Conservation (phyloP, 768 basidiomycete species). For the Clathrus columnatus region DNA sequence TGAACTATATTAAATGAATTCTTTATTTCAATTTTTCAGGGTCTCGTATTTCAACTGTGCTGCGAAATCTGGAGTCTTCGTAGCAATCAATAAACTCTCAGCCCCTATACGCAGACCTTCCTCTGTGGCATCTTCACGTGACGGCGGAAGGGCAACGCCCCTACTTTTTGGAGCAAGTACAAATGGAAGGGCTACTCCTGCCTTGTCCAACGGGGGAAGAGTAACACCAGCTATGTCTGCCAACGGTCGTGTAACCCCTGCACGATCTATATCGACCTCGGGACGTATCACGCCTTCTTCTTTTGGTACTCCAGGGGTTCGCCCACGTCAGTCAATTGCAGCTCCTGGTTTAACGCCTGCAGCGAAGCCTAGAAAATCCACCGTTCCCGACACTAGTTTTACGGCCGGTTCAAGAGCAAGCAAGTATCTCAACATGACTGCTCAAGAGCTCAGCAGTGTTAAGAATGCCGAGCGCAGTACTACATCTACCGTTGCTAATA, state of each 20-base stretch:
- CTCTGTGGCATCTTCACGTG: slow-evolving; percentile 69
- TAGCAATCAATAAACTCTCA: slow-evolving; percentile 74
- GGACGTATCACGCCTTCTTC: slow-evolving; percentile 18
- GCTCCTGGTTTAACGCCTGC: slow-evolving; percentile 23
- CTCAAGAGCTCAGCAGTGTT: slow-evolving; percentile 61
- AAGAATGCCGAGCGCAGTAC: slow-evolving; percentile 16
- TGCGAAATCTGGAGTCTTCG: slow-evolving; percentile 84
- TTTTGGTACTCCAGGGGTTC: slow-evolving; percentile 33
- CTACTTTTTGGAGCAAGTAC: slow-evolving; percentile 19
- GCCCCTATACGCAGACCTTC: slow-evolving; percentile 55
- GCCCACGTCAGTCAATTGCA: slow-evolving; percentile 31
- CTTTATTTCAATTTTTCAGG: slow-evolving; percentile 6
- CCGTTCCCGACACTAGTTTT: slow-evolving; percentile 34
- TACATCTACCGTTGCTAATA: slow-evolving; percentile 16
- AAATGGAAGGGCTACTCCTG: slow-evolving; percentile 38
- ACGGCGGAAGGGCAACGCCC: slow-evolving; percentile 35
- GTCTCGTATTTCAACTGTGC: slow-evolving; percentile 64
- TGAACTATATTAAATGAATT: background rate
- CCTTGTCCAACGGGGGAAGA: slow-evolving; percentile 14
- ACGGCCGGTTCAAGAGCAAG: slow-evolving; percentile 81
- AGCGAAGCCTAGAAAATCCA: slow-evolving; percentile 23
- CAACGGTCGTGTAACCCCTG: slow-evolving; percentile 48
- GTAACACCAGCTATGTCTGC: slow-evolving; percentile 19
- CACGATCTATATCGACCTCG: slow-evolving; percentile 25
- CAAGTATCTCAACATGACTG: slow-evolving; percentile 78